Evolutionary conservation across 192 early-diverging fungal genomes (phyloP), one percentile per base, ranked within the genome.

Genomic region (Spinellus fusiger): DNA sequence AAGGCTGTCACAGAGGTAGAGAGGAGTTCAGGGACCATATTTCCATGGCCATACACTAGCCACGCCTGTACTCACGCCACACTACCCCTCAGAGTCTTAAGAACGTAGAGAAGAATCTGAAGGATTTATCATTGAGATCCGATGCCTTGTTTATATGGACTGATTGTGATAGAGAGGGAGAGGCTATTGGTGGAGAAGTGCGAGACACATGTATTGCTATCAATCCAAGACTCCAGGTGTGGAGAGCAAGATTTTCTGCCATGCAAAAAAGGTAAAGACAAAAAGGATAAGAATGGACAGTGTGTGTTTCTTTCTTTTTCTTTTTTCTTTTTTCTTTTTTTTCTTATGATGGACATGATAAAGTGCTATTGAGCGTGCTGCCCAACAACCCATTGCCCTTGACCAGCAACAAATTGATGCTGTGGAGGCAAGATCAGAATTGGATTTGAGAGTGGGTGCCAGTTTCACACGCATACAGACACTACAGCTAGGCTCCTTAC

Each of bases 101-200:
- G 35, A 49, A 4, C 1, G 34, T 95, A 8, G 84, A 78, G 16
- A 46, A 70, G 5, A 98, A 96, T 66, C 54, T 99, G 2, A 35
- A 66, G 13, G 46, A 69, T 13, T 78, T 93, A 59, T 81, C 86
- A 0, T 77, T 81, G 13, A 56, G 63, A 0, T 82, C 86, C 0
- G 74, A 87, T 10, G 66, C 82, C 46, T 65, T 99, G 31, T 84
- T 95, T 46, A 99, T 99, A 47, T 99, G 96, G 96, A 99, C 96
- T 4, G 96, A 99, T 80, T 98, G 95, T 62, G 95, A 99, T 80
- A 83, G 89, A 8, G 94, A 98, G 74, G 96, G 96, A 27, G 96
- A 98, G 61, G 84, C 84, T 33, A 98, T 98, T 59, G 96, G 96
- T 13, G 68, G 73, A 10, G 96, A 99, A 56, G 80, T 94, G 16